Evolutionary conservation across 108 stramenopile genomes (phyloP), one percentile per base, ranked within the genome.

Genomic region (Nannochloropsis gaditana): DNA sequence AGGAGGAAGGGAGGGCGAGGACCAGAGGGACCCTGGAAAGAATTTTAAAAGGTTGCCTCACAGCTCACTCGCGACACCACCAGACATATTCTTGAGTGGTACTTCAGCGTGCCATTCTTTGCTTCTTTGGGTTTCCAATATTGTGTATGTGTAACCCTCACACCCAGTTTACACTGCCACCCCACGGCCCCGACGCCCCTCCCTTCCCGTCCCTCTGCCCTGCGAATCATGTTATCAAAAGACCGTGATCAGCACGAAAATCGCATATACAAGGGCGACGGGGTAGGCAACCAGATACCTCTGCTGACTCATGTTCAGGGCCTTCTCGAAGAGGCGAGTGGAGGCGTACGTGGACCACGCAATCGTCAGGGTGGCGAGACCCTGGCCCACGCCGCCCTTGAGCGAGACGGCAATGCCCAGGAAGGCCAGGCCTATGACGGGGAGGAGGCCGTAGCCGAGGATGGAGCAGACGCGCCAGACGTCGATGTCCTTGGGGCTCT

Each of bases 201-300:
- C 19, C 83, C 83, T 5, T 10, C 50, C 50, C 41, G 8, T 41
- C 19, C 0, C 45, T 31, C 21, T 31, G 1, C 43, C 84, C 50
- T 4, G 43, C 84, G 11, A 84, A 79, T 80, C 44, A 80, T 3
- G 45, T 43, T 47, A 19, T 92, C 92, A 99, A 91, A 98, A 98
- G 47, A 99, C 95, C 6, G 99, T 98, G 85, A 99, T 97, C 82
- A 99, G 94, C 45, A 97, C 97, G 93, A 99, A 99, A 81, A 95
- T 94, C 44, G 96, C 94, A 90, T 98, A 99, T 73, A 99, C 86
- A 43, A 99, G 90, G 8, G 95, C 93, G 82, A 95, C 92, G 5
- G 99, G 99, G 91, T 99, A 99, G 43, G 96, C 97, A 84, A 99
- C 93, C 85, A 99, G 91, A 90, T 94, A 98, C 82, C 98, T 92